These are phyloP conservation scores for Salvia rosmarinus DNA, from an alignment of 257 asterid species.

Conservation along the genomic window DNA sequence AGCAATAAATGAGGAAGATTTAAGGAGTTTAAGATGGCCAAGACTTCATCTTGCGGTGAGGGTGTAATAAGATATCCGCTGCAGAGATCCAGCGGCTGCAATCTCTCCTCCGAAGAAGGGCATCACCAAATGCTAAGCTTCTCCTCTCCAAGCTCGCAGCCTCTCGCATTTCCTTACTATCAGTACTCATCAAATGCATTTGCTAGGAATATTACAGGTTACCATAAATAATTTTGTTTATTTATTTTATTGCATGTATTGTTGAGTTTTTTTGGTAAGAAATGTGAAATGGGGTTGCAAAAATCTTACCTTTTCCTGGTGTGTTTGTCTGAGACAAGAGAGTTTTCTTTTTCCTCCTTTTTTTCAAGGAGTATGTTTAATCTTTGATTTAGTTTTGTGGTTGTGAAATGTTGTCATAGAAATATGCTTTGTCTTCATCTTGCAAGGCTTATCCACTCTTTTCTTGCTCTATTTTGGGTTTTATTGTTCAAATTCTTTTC, in stretches of 20 bases:
- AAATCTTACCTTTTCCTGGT: not conserved
- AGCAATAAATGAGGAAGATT: conserved; percentile 52
- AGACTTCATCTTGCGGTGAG: conserved; percentile 43
- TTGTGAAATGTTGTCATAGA: not conserved
- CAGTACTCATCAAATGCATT: conserved; percentile 48
- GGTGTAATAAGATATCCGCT: conserved; percentile 43
- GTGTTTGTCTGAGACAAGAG: not conserved
- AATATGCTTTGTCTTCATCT: not conserved
- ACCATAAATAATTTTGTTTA: not conserved
- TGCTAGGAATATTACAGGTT: conserved; percentile 43
- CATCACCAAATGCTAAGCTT: conserved; percentile 91
- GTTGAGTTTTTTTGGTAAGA: not conserved
- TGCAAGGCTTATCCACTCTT: not conserved
- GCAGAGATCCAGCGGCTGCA: conserved; percentile 48
- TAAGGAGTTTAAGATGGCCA: conserved; percentile 58
- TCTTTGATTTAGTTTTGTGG: not conserved
- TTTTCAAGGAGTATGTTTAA: not conserved
- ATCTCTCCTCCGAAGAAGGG: conserved; percentile 36
- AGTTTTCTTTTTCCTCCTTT: not conserved
- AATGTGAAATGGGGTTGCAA: conserved; percentile 2
- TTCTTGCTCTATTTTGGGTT: not conserved
- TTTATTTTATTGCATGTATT: not conserved
- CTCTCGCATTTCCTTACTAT: conserved; percentile 50
- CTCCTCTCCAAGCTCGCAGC: conserved; percentile 64
- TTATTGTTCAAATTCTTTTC: not conserved